Conservation (phyloP, 2,329 filamentous ascomycete genomes). For the Xylaria arbuscula region DNA sequence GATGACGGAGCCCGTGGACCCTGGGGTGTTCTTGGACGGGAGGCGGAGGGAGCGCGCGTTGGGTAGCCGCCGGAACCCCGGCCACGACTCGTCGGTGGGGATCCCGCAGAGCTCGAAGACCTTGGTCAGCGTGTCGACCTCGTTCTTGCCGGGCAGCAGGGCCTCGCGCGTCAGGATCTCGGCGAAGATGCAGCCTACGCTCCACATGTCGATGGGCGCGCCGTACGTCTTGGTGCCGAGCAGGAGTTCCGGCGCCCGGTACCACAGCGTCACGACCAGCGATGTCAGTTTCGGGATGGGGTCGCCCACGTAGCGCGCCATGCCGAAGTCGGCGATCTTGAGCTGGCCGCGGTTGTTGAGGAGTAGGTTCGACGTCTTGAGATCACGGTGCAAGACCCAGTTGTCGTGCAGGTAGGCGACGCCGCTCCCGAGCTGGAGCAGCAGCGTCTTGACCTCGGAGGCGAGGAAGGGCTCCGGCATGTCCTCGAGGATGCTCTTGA, state of each 20-base stretch:
- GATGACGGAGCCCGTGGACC: conserved; percentile 64
- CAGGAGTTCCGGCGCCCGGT: conserved; percentile 89
- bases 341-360: conserved; percentile 95
- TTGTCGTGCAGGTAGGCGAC: conserved; percentile 86
- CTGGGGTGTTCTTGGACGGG: conserved; percentile 56
- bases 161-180: conserved; percentile 88
- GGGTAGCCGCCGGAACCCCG: conserved; percentile 84
- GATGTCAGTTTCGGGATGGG: conserved; percentile 84
- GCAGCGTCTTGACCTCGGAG: conserved; percentile 90
- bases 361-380: conserved; percentile 93
- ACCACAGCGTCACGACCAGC: conserved; percentile 97
- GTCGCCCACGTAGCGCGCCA: conserved; percentile 89
- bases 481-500: conserved; percentile 91
- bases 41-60: conserved; percentile 85
- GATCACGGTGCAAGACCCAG: conserved; percentile 92
- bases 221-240: conserved; percentile 83
- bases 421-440: conserved; percentile 83
- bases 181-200: conserved; percentile 93
- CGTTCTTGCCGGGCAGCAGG: conserved; percentile 87
- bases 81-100: conserved; percentile 85
- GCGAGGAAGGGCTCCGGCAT: conserved; percentile 94
- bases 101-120: conserved; percentile 92
- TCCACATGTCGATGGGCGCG: conserved; percentile 90
- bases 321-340: conserved; percentile 97
- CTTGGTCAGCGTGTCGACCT: conserved; percentile 87